These are phyloP conservation scores for Serendipita sp. DNA, from an alignment of 768 basidiomycete species.

Conservation along the genomic window DNA sequence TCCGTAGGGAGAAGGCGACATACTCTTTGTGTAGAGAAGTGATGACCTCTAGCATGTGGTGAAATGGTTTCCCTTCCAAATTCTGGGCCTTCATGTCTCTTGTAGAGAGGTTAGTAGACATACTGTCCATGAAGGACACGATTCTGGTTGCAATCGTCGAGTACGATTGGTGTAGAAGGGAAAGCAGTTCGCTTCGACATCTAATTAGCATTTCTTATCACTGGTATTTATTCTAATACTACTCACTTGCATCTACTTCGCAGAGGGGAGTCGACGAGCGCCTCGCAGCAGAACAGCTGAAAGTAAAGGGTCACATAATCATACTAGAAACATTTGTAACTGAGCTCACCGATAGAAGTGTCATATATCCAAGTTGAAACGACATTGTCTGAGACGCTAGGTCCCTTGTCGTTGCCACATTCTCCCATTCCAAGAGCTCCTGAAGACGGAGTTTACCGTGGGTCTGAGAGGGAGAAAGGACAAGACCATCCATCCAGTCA, in stretches of 20 bases:
- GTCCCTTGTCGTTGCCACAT: neutral
- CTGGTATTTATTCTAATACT: neutral
- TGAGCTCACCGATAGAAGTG: constrained; percentile 31
- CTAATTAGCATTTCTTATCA: neutral
- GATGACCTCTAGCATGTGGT: constrained; percentile 31
- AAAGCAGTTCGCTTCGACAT: constrained; percentile 28
- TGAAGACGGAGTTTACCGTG: neutral
- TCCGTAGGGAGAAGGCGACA: constrained; percentile 10
- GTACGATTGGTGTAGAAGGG: constrained; percentile 31
- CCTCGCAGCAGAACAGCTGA: constrained; percentile 44
- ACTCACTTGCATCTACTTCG: constrained; percentile 36
- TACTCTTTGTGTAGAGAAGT: constrained; percentile 38
- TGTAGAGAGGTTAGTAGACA: constrained; percentile 22
- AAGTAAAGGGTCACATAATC: neutral
- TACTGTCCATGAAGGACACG: constrained; percentile 24
- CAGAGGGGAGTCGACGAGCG: constrained; percentile 41
- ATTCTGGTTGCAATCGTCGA: constrained; percentile 26
- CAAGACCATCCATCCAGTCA: no score
- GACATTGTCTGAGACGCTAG: constrained; percentile 25
- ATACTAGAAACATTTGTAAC: neutral
- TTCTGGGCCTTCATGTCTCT: constrained; percentile 17
- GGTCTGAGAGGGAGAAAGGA: neutral
- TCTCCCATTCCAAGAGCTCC: neutral
- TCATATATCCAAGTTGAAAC: constrained; percentile 43
- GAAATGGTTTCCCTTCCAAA: constrained; percentile 21